A percentile compares a stretch with the other conserved stretches of the same genome.
These are phyloP conservation scores for Agaricales sp. DNA, from an alignment of 1,284 basidiomycete species.

Conservation along the genomic window DNA sequence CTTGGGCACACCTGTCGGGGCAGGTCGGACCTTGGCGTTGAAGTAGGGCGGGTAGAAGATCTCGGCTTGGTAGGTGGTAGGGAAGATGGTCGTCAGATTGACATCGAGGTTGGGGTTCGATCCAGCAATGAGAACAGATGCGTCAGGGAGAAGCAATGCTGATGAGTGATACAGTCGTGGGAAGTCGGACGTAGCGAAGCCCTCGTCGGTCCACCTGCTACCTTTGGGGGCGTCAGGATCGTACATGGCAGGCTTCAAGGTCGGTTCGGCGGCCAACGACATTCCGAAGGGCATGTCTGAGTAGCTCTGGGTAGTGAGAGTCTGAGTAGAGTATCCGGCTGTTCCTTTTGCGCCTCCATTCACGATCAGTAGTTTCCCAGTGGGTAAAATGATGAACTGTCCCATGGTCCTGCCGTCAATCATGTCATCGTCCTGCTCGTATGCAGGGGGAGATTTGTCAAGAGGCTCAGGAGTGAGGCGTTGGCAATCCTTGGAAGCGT, in stretches of 20 bases:
- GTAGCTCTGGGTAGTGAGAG: slow-evolving; percentile 32
- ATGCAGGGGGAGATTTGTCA: slow-evolving; percentile 37
- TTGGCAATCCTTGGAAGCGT: slow-evolving; percentile 42
- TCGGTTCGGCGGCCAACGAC: slow-evolving; percentile 58
- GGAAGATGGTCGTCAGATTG: slow-evolving; percentile 57
- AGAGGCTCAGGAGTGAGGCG: slow-evolving; percentile 61
- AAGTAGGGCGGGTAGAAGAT: slow-evolving; percentile 85
- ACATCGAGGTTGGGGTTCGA: slow-evolving; percentile 92
- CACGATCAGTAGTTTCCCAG: slow-evolving; percentile 44
- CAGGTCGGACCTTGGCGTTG: slow-evolving; percentile 63
- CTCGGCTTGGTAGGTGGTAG: slow-evolving; percentile 82
- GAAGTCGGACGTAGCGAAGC: slow-evolving; percentile 50
- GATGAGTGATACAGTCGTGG: slow-evolving; percentile 83
- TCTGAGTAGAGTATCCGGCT: slow-evolving; percentile 35
- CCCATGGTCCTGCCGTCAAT: slow-evolving; percentile 58
- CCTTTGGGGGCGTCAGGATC: slow-evolving; percentile 58
- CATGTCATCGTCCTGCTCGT: slow-evolving; percentile 67
- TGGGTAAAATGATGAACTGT: slow-evolving; percentile 51
- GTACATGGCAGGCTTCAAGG: slow-evolving; percentile 66
- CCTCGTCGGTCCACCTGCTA: slow-evolving; percentile 63
- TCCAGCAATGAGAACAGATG: slow-evolving; percentile 79
- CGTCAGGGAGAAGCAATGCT: slow-evolving; percentile 84
- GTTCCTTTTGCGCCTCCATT: slow-evolving; percentile 53
- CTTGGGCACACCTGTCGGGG: slow-evolving; percentile 60
- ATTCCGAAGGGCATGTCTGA: slow-evolving; percentile 51